Percentiles rank a stretch among this genome's conserved stretches.
Conservation (phyloP, 2,329 filamentous ascomycete species). For the Colletotrichum plurivorum region DNA sequence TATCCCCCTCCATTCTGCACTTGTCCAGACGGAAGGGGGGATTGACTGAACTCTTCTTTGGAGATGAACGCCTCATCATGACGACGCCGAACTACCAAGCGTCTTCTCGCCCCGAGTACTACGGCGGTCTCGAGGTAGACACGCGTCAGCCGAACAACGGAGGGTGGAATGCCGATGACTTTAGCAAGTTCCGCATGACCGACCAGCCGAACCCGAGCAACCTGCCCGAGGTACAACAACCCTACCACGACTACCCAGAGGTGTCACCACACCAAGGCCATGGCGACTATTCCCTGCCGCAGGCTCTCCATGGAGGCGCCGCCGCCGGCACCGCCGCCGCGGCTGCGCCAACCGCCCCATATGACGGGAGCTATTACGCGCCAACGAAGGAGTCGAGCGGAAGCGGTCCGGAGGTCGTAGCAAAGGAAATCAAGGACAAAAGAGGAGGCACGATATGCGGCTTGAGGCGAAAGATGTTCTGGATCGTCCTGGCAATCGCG, state of each 20-base stretch:
- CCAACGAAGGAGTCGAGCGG: slow-evolving; percentile 10
- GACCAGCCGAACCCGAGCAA: slow-evolving; percentile 19
- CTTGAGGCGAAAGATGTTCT: slow-evolving; percentile 33
- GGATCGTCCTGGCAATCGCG: slow-evolving; percentile 23
- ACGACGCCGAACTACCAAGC: slow-evolving; percentile 18
- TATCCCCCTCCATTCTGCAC: background rate
- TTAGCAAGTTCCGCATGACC: slow-evolving; percentile 14
- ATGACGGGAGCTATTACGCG: slow-evolving; percentile 18
- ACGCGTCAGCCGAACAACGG: slow-evolving; percentile 13
- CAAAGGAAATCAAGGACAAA: slow-evolving; percentile 1
- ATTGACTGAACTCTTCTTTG: background rate
- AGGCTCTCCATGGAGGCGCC: slow-evolving; percentile 4
- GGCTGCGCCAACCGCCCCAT: background rate
- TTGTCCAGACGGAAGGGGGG: background rate
- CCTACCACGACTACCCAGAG: slow-evolving; percentile 12
- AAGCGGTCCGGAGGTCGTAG: slow-evolving; percentile 11
- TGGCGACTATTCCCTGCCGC: slow-evolving; percentile 9
- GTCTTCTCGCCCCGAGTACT: slow-evolving; percentile 17
- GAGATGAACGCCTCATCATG: slow-evolving; percentile 29
- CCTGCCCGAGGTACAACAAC: slow-evolving; percentile 21
- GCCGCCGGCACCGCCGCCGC: background rate
- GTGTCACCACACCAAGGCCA: slow-evolving; percentile 9
- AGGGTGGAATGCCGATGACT: slow-evolving; percentile 9
- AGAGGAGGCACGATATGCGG: slow-evolving; percentile 28
- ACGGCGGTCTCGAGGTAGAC: slow-evolving; percentile 33